Evolutionary conservation across 1,139 yeast species (phyloP), one percentile per base, ranked within the genome.

Genomic region (Scheffersomyces insectosa): DNA sequence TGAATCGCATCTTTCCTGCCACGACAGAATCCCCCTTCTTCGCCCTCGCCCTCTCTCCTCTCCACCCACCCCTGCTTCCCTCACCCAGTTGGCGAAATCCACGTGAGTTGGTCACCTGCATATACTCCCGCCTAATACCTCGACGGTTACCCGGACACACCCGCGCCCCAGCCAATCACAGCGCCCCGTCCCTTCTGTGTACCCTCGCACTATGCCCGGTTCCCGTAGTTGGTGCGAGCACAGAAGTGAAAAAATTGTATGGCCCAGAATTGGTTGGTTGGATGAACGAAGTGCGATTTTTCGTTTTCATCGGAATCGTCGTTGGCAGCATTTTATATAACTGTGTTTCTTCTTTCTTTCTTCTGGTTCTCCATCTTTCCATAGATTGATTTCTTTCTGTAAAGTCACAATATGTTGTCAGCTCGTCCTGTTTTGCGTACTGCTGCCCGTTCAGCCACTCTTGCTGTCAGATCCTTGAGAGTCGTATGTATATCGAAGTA

Each of bases 371-470:
- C 41, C 43, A 48, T 46, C 45, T 46, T 46, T 20, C 25, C 25
- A 20, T 20, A 20, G 25, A 20, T 20, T 20, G 25, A 20, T 20
- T 20, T 20, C 25, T 20, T 20, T 41, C 44, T 43, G 41, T 46
- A 31, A 43, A 41, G 47, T 37, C 44, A 43, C 44, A 45, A 42
- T 51, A 85, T 85, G 91, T 85, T 85, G 80, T 82, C 90, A 68
- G 80, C 83, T 68, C 88, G 91, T 81, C 80, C 88, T 72, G 82
- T 82, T 75, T 77, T 84, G 72, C 87, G 90, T 78, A 79, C 86
- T 68, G 88, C 88, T 70, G 81, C 85, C 67, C 84, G 88, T 77
- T 78, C 88, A 65, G 83, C 83, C 67, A 77, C 82, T 68, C 80
- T 83, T 68, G 84, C 79, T 66, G 81, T 83, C 55, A 73, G 78